Conservation (phyloP, 2,329 filamentous ascomycete genomes). For the Penicillium corylophilum region DNA sequence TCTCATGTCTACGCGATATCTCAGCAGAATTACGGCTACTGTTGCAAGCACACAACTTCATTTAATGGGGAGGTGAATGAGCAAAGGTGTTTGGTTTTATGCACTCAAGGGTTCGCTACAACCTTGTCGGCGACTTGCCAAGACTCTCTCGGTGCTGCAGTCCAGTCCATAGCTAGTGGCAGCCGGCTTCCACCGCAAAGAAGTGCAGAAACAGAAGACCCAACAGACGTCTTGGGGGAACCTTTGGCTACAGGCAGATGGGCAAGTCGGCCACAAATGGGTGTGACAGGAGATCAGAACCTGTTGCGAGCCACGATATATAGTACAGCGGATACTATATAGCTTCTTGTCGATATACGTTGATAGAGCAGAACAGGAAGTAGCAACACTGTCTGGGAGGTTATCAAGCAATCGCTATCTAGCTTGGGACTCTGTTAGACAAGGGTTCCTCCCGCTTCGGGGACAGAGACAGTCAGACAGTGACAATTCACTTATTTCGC, state of each 20-base stretch:
- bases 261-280: slow-evolving; percentile 21
- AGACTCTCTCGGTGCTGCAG: not conserved
- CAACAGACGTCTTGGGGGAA: not conserved
- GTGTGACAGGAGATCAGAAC: slow-evolving; percentile 26
- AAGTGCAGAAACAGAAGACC: slow-evolving; percentile 7
- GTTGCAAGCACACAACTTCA: not conserved
- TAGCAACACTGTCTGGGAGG: slow-evolving; percentile 41
- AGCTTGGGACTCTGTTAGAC: slow-evolving; percentile 73
- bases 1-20: not conserved
- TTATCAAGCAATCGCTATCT: slow-evolving; percentile 57
- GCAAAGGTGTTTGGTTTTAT: not conserved
- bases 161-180: not conserved
- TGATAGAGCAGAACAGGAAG: slow-evolving; percentile 63
- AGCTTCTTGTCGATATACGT: slow-evolving; percentile 69
- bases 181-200: not conserved
- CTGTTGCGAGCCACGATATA: slow-evolving; percentile 40
- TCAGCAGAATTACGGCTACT: not conserved
- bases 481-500: slow-evolving; percentile 41
- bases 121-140: not conserved
- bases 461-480: slow-evolving; percentile 34
- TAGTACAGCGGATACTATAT: slow-evolving; percentile 56
- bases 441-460: slow-evolving; percentile 36
- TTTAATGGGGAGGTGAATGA: not conserved
- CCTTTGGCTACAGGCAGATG: slow-evolving; percentile 6
- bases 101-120: not conserved